Evolutionary conservation across 768 basidiomycete genomes (phyloP).

Genomic region (Tricholoma furcatifolium): DNA sequence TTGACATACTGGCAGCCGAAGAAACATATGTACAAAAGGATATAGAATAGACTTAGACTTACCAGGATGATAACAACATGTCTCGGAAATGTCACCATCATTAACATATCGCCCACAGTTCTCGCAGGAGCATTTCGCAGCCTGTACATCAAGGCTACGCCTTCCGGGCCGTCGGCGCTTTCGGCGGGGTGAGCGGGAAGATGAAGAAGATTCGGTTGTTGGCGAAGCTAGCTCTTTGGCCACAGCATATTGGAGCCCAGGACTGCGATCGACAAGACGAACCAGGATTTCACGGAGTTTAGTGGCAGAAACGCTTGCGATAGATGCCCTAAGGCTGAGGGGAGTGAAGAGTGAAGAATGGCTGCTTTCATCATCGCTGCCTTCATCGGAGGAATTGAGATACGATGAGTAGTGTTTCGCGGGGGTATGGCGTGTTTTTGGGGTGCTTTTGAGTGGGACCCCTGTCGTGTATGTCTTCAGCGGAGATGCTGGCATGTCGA

Average conservation of each 20-base stretch:
- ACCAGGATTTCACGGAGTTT: conserved; percentile 39
- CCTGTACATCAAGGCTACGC: conserved; percentile 9
- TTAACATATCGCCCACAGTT: conserved; percentile 19
- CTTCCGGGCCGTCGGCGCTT: conserved; percentile 13
- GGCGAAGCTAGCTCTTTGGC: conserved; percentile 31
- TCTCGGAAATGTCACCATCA: conserved; percentile 4
- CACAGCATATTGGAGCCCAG: conserved; percentile 37
- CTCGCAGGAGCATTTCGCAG: conserved; percentile 13
- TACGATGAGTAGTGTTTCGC: background rate
- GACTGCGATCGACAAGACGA: conserved; percentile 33
- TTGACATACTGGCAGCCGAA: background rate
- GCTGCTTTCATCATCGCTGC: conserved; percentile 3
- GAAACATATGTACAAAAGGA: background rate
- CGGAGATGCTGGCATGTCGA: conserved; percentile 2
- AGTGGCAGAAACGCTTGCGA: conserved; percentile 34
- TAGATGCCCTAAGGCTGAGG: conserved; percentile 29
- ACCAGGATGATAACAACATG: conserved; percentile 40
- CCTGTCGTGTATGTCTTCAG: background rate
- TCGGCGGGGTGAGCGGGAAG: conserved; percentile 11
- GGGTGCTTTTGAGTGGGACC: background rate
- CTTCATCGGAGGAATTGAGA: conserved; percentile 8
- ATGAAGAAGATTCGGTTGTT: background rate
- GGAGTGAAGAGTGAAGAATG: conserved; percentile 7
- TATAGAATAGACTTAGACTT: background rate
- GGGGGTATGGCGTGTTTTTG: conserved; percentile 12